Conservation (phyloP, 805 yeast genomes). For the Pichia insulana region DNA sequence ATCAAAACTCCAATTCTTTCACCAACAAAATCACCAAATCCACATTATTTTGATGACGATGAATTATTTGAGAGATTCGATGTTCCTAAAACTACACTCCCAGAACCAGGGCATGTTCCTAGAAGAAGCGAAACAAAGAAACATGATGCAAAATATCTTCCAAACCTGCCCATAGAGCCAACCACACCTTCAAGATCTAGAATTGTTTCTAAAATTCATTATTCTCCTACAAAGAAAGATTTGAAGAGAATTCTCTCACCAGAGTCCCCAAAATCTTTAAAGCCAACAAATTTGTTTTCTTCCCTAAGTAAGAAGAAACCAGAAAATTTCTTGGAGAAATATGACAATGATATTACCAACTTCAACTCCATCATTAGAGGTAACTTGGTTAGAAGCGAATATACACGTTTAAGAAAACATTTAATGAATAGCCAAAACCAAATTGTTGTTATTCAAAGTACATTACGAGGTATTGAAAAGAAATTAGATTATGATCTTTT, state of each 20-base stretch:
- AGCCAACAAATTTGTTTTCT: background rate
- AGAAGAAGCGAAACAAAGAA: conserved; percentile 8
- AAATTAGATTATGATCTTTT: conserved; percentile 49
- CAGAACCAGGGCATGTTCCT: conserved; percentile 6
- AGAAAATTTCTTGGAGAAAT: conserved; percentile 24
- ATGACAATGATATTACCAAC: conserved; percentile 30
- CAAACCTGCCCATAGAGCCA: conserved; percentile 9
- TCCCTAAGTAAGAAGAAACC: background rate
- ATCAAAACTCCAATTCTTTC: background rate
- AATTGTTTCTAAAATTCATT: conserved; percentile 10
- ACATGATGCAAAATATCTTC: conserved; percentile 7
- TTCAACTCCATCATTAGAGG: conserved; percentile 41
- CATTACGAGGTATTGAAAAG: conserved; percentile 52
- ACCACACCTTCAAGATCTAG: conserved; percentile 1
- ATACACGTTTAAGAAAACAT: conserved; percentile 14
- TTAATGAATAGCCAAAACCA: conserved; percentile 19
- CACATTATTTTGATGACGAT: conserved; percentile 4
- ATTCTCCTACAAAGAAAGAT: conserved; percentile 12
- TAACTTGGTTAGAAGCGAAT: conserved; percentile 26
- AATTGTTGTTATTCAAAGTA: conserved; percentile 44
- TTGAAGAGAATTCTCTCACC: conserved; percentile 4
- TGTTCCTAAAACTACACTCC: conserved; percentile 1
- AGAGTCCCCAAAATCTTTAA: background rate
- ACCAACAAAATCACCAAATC: conserved; percentile 1
- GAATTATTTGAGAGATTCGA: conserved; percentile 12